Conservation (phyloP, 768 basidiomycete genomes). For the Mycena olivaceomarginata region DNA sequence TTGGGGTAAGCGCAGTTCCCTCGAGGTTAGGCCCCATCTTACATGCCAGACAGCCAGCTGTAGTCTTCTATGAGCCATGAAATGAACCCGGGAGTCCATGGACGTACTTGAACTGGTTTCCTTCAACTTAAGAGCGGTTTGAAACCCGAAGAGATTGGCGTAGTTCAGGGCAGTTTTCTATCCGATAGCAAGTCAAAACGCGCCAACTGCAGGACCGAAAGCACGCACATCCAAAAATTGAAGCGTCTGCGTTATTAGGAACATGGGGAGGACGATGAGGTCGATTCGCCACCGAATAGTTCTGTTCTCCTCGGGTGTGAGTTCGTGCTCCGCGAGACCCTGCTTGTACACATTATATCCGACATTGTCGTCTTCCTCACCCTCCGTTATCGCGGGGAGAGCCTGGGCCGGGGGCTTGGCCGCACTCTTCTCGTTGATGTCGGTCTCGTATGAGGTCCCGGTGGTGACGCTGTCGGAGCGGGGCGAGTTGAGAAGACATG, state of each 20-base stretch:
- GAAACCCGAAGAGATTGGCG: slow-evolving; percentile 45
- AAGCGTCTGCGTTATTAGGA: slow-evolving; percentile 43
- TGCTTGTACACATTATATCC: slow-evolving; percentile 42
- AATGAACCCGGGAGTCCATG: neutral
- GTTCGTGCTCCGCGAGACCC: slow-evolving; percentile 36
- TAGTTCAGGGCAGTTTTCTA: slow-evolving; percentile 46
- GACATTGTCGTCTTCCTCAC: slow-evolving; percentile 43
- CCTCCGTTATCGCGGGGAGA: slow-evolving; percentile 38
- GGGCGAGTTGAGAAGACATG: slow-evolving; percentile 30
- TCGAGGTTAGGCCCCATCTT: neutral
- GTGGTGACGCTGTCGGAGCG: slow-evolving; percentile 39
- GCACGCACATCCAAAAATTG: slow-evolving; percentile 42
- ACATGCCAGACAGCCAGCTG: slow-evolving; percentile 43
- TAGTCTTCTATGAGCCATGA: neutral
- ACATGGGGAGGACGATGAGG: slow-evolving; percentile 41
- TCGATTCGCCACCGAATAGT: slow-evolving; percentile 42
- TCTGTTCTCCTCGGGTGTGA: slow-evolving; percentile 37
- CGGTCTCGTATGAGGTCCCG: slow-evolving; percentile 36
- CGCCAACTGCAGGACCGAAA: neutral
- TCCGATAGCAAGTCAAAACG: neutral
- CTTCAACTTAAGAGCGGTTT: slow-evolving; percentile 37
- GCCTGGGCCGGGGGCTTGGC: neutral
- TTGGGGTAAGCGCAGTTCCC: neutral
- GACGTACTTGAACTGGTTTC: slow-evolving; percentile 44
- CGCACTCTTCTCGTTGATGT: slow-evolving; percentile 32